Evolutionary conservation across 805 yeast genomes (phyloP).

Genomic region (Diddensiella caesifluorescens): DNA sequence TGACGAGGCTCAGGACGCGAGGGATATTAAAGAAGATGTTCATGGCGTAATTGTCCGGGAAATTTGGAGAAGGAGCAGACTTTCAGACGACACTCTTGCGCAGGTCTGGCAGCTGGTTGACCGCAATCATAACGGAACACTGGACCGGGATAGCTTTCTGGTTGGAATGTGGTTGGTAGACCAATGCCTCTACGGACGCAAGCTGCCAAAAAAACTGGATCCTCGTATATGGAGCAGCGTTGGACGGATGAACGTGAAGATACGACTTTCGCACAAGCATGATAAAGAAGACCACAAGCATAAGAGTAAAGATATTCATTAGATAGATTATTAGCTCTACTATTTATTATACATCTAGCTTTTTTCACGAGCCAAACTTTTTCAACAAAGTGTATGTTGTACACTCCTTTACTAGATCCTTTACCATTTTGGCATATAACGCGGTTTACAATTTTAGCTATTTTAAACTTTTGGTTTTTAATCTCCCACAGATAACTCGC

Average conservation of each 20-base stretch:
- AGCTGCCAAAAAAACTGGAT: constrained; percentile 67
- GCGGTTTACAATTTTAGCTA: too few relatives aligned
- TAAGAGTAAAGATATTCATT: constrained; percentile 7
- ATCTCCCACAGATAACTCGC: too few relatives aligned
- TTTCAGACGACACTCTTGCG: constrained; percentile 67
- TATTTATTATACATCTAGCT: too few relatives aligned
- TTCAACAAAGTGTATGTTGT: too few relatives aligned
- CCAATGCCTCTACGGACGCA: constrained; percentile 90
- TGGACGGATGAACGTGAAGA: constrained; percentile 36
- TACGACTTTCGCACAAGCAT: constrained; percentile 26
- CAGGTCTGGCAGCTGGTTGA: constrained; percentile 62
- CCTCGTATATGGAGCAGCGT: constrained; percentile 79
- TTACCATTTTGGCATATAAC: too few relatives aligned
- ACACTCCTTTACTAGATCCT: too few relatives aligned
- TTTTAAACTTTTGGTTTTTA: too few relatives aligned
- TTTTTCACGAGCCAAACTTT: too few relatives aligned
- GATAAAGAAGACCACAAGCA: constrained; percentile 11
- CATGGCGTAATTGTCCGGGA: constrained; percentile 66
- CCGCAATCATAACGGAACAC: constrained; percentile 54
- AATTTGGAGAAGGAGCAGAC: constrained; percentile 73
- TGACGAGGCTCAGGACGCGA: constrained; percentile 17
- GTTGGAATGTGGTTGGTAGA: constrained; percentile 99
- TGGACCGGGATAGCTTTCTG: constrained; percentile 74
- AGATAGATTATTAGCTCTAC: too few relatives aligned
- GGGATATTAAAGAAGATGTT: constrained; percentile 35